Percentiles rank a stretch among this genome's conserved stretches.
Evolutionary conservation across 2,329 filamentous ascomycete species (phyloP).

Genomic region (Diaporthe sp.): DNA sequence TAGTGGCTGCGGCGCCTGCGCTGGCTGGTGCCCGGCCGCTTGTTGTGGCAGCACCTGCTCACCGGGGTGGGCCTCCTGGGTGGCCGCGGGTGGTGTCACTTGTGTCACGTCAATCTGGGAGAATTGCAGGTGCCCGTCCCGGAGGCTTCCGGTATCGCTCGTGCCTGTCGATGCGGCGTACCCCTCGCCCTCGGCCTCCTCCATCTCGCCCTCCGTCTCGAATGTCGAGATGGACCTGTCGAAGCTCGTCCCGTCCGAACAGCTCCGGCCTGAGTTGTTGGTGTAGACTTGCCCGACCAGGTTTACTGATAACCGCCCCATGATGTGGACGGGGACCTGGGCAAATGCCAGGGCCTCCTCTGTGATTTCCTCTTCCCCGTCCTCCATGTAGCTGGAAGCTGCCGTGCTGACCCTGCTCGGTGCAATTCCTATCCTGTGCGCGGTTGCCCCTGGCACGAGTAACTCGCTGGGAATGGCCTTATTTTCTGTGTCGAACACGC

Average conservation of each 20-base stretch:
- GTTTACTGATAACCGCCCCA: conserved; percentile 38
- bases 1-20: background rate
- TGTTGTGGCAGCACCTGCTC: background rate
- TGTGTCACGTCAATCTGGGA: conserved; percentile 36
- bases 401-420: conserved; percentile 27
- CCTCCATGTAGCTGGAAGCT: background rate
- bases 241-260: conserved; percentile 37
- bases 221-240: conserved; percentile 36
- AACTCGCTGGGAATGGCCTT: background rate
- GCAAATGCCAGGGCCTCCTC: conserved; percentile 41
- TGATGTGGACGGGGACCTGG: conserved; percentile 39
- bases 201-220: conserved; percentile 34
- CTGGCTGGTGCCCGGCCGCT: background rate
- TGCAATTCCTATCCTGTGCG: background rate
- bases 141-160: conserved; percentile 37
- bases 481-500: background rate
- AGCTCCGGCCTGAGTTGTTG: conserved; percentile 24
- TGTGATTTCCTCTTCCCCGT: conserved; percentile 35
- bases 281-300: conserved; percentile 41
- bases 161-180: conserved; percentile 33
- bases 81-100: conserved; percentile 20
- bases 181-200: conserved; percentile 26
- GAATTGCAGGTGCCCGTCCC: conserved; percentile 31
- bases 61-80: conserved; percentile 1
- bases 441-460: background rate